phyloP scores from a whole-genome alignment of 352 stramenopile species.

The Phytophthora parvispora region DNA sequence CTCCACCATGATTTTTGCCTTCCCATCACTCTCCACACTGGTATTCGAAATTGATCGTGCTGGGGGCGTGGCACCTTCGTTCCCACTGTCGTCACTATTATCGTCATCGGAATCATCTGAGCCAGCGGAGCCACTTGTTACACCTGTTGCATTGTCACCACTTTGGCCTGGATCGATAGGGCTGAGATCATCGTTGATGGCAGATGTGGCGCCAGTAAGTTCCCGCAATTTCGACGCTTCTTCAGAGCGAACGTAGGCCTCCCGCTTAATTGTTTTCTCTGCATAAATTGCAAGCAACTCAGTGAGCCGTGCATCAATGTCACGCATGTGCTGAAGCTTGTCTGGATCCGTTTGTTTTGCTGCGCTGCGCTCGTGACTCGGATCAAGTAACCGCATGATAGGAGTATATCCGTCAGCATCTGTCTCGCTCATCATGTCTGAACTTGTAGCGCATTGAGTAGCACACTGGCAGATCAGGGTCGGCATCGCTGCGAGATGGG shows the following conservation, averaged over 20 bases:
- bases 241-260: constrained; percentile 50
- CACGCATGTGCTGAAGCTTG: constrained; percentile 42
- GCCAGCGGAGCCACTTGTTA: not conserved
- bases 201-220: constrained; percentile 1
- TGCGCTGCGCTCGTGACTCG: constrained; percentile 24
- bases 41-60: not conserved
- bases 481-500: constrained; percentile 28
- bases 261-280: constrained; percentile 41
- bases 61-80: not conserved
- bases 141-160: not conserved
- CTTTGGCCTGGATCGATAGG: not conserved
- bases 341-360: constrained; percentile 49
- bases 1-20: constrained; percentile 43
- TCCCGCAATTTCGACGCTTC: constrained; percentile 24
- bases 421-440: constrained; percentile 59
- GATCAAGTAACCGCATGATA: constrained; percentile 58
- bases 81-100: constrained; percentile 10
- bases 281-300: constrained; percentile 64
- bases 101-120: constrained; percentile 13
- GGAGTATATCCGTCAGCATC: constrained; percentile 58
- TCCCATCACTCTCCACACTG: not conserved
- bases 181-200: constrained; percentile 7
- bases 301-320: constrained; percentile 51
- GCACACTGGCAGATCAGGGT: constrained; percentile 52
- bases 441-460: constrained; percentile 35